phyloP scores from a whole-genome alignment of 306 rosid genomes.

The Cicer arietinum region DNA sequence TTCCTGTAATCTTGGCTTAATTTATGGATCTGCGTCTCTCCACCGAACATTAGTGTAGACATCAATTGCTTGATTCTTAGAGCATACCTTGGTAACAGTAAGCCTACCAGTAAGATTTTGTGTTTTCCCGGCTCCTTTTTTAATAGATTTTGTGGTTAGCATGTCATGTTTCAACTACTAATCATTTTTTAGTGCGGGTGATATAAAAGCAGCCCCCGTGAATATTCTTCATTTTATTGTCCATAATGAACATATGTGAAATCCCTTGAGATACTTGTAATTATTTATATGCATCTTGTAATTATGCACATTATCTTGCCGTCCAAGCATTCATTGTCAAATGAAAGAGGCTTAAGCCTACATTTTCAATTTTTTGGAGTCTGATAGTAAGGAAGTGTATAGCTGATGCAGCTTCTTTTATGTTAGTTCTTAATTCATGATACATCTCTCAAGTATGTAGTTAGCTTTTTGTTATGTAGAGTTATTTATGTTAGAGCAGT shows the following conservation, averaged over 20 bases:
- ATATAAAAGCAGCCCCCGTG: neutral
- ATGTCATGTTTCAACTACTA: neutral
- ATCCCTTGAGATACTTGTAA: neutral
- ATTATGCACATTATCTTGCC: neutral
- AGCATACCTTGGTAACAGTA: neutral
- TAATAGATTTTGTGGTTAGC: neutral
- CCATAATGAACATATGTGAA: neutral
- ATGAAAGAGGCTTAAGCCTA: neutral
- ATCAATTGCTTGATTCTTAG: slow-evolving; percentile 40
- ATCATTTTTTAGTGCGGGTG: neutral
- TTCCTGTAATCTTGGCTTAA: slow-evolving; percentile 36
- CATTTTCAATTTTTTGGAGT: neutral
- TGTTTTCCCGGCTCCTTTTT: neutral
- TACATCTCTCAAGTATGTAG: neutral
- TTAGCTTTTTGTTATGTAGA: neutral
- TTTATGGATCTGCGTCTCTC: slow-evolving; percentile 27
- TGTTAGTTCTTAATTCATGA: neutral
- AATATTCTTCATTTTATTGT: slow-evolving; percentile 4
- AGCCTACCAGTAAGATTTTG: slow-evolving; percentile 16
- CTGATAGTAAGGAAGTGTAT: neutral
- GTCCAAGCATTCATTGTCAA: neutral
- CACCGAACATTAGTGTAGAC: slow-evolving; percentile 16
- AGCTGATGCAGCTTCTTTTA: neutral
- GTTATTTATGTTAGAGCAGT: neutral
- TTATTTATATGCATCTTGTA: neutral